Base-by-base conservation (phyloP, 2,329 filamentous ascomycete genomes). In the Beauveria bassiana region DNA sequence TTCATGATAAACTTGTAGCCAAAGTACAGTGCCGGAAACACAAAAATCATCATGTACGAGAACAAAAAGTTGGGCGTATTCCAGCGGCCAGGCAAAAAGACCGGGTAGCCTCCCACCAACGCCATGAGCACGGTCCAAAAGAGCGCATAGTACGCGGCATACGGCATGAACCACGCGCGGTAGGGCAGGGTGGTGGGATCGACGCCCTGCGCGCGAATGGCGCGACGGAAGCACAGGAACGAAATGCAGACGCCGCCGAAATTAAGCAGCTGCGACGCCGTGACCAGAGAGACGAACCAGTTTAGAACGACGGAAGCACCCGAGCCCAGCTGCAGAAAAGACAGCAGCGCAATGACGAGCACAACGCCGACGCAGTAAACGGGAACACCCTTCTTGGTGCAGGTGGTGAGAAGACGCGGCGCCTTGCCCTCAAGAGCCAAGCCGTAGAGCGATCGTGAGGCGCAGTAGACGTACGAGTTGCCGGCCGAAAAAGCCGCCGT, bases 241-340 rank as follows among this genome's bases (percentile, higher is more conserved):
- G 88, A 87, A 61, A 86, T 80, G 67, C 84, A 86, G 70, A 90
- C 86, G 66, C 86, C 83, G 46, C 80, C 80, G 74, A 87, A 91
- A 70, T 89, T 89, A 74, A 91, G 86, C 16, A 91, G 80, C 68
- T 90, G 87, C 1, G 88, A 89, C 0, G 89, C 87, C 12, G 89
- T 91, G 20, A 90, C 76, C 1, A 82, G 70, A 62, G 83, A 88
- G 46, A 90, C 82, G 65, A 92, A 85, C 89, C 89, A 92, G 51
- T 79, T 79, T 64, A 93, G 76, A 1, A 92, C 90, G 31, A 86
- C 83, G 4, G 88, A 81, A 0, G 86, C 81, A 62, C 79, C 79
- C 64, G 84, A 81, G 8, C 84, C 87, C 20, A 93, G 80, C 71
- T 92, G 87, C 53, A 93, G 75, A 73, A 92, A 95, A 3, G 86